These are phyloP conservation scores for Fusarium decemcellulare DNA, from an alignment of 2,329 filamentous ascomycete species.

Conservation along the genomic window DNA sequence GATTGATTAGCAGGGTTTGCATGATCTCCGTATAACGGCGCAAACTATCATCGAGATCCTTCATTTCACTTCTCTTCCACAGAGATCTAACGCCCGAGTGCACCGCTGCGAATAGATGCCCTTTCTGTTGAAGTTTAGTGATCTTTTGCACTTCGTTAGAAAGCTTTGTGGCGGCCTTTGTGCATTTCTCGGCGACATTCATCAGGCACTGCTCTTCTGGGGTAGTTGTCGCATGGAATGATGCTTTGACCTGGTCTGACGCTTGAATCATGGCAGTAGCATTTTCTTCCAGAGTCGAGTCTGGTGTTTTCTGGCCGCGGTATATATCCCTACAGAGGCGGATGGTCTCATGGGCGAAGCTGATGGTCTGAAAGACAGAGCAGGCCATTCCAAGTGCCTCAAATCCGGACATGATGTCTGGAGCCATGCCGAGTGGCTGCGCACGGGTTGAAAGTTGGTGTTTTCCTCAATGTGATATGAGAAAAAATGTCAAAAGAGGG, in stretches of 20 bases:
- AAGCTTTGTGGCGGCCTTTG: background rate
- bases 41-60: background rate
- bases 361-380: background rate
- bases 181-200: background rate
- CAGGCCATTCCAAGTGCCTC: background rate
- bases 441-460: too few species aligned
- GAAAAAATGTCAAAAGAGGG: too few species aligned
- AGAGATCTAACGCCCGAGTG: background rate
- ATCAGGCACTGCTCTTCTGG: background rate
- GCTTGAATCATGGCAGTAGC: background rate
- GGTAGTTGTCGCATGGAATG: background rate
- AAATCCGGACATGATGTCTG: background rate
- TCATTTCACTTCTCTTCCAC: background rate
- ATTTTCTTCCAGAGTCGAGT: background rate
- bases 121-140: background rate
- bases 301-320: background rate
- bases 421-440: too few species aligned
- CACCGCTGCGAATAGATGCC: background rate
- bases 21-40: background rate
- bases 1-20: background rate
- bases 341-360: background rate
- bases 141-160: background rate
- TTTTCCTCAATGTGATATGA: too few species aligned
- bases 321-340: background rate
- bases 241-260: background rate